Evolutionary conservation across 495 filamentous ascomycete genomes (phyloP), one percentile per base, ranked within the genome.

Genomic region (Daldinia grandis): DNA sequence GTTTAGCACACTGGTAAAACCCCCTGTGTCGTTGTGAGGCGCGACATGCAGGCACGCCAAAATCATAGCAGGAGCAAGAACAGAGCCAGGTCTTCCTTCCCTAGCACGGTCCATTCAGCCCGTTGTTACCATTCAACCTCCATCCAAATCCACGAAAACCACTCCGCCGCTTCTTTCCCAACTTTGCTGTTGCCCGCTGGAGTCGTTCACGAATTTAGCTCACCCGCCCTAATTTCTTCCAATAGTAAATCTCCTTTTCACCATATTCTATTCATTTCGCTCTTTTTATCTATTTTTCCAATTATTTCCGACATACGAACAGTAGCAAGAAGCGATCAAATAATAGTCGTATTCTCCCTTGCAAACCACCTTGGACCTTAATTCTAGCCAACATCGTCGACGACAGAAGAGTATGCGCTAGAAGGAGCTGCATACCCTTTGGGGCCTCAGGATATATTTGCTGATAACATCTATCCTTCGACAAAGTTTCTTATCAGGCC

Each of bases 361-460:
- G 56, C 56, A 42, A 59, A 59, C 49, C n/a, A 31, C 21, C 27
- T 21, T 31, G 24, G 12, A 28, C 49, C 17, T 28, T 44, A 44
- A 30, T 28, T 40, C 54, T 51, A 15, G 14, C 31, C 33, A 6
- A 38, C 64, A 59, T 49, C 44, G 49, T 24, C 31, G 30, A 49
- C 37, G 30, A 31, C 44, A 12, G 17, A 49, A 64, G 58, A 74
- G 71, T 33, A 74, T 74, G 71, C 58, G 62, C 53, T 74, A 74
- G 67, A 44, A 47, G 42, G 42, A 56, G 21, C 38, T 64, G 44
- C 38, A 40, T 38, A 40, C 50, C 58, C 63, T 53, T 14, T 51
- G 66, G 67, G 63, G 63, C 10, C 28, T 21, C 1, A 56, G 62
- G 62, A 73, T 27, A 62, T 38, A 54, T 25, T 35, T n/a, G 38